These are phyloP conservation scores for Penicillium simplicissimum DNA, from an alignment of 495 filamentous ascomycete species.

Conservation along the genomic window DNA sequence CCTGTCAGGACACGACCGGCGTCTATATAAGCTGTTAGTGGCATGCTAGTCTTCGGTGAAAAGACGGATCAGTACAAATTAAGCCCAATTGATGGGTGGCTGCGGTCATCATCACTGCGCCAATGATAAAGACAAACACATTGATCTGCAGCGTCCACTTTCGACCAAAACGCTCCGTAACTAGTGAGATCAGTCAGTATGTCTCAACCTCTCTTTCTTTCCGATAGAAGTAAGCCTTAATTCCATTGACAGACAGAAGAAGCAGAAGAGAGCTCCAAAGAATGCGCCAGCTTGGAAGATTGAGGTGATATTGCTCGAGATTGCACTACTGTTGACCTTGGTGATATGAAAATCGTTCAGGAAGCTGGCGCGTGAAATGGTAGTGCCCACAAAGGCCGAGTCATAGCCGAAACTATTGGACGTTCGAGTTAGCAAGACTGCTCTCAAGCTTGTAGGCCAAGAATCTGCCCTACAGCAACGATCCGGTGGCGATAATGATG, in stretches of 20 bases:
- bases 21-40: too few species aligned
- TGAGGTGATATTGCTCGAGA: conserved; percentile 60
- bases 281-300: conserved; percentile 61
- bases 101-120: conserved; percentile 9
- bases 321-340: conserved; percentile 39
- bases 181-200: background rate
- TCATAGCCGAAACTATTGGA: conserved; percentile 49
- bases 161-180: conserved; percentile 15
- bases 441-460: background rate
- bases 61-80: conserved; percentile 17
- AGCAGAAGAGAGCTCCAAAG: conserved; percentile 51
- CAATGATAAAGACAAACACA: conserved; percentile 7
- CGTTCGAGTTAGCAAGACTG: background rate
- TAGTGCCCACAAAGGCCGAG: conserved; percentile 62
- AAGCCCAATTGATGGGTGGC: conserved; percentile 6
- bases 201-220: background rate
- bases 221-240: too few species aligned
- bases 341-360: conserved; percentile 51
- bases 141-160: conserved; percentile 6
- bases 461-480: background rate
- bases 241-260: conserved; percentile 17
- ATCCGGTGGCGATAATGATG: conserved; percentile 54
- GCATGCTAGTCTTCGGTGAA: too few species aligned
- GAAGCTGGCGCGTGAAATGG: conserved; percentile 59
- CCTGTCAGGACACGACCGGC: conserved; percentile 65